phyloP scores from a whole-genome alignment of 805 yeast genomes.

The Schizosaccharomyces pombe region DNA sequence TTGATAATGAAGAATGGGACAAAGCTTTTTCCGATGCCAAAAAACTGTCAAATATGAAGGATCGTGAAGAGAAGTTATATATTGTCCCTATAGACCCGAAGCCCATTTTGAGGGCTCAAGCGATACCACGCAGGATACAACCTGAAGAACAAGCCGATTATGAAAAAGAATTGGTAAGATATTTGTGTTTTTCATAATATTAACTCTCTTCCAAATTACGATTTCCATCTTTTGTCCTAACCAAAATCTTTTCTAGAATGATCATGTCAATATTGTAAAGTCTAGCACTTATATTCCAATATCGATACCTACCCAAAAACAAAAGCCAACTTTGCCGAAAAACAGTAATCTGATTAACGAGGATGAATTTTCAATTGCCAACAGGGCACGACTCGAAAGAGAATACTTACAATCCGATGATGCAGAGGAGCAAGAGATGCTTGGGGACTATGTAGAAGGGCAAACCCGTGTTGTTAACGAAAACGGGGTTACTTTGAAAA shows the following conservation, averaged over 20 bases:
- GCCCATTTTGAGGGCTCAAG: constrained; percentile 5
- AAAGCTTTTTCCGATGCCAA: constrained; percentile 1
- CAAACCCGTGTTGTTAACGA: neutral
- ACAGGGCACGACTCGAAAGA: constrained; percentile 5
- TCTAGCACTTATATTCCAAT: neutral
- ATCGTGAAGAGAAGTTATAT: neutral
- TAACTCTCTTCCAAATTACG: no score
- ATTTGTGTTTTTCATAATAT: neutral
- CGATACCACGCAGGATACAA: constrained; percentile 7
- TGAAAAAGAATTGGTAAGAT: neutral
- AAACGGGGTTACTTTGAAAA: constrained; percentile 5
- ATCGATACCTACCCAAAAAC: neutral
- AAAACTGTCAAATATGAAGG: neutral
- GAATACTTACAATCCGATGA: neutral
- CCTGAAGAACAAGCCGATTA: neutral
- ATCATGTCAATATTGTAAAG: neutral
- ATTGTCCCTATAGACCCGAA: neutral
- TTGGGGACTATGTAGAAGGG: neutral
- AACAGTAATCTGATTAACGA: constrained; percentile 5
- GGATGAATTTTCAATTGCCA: constrained; percentile 9
- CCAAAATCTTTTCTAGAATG: neutral
- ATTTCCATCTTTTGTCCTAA: no score
- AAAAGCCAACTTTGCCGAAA: neutral
- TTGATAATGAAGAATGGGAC: constrained; percentile 6
- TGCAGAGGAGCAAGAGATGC: neutral